These are phyloP conservation scores for Aspergillus ochraceoroseus DNA, from an alignment of 2,329 filamentous ascomycete species.

Conservation along the genomic window DNA sequence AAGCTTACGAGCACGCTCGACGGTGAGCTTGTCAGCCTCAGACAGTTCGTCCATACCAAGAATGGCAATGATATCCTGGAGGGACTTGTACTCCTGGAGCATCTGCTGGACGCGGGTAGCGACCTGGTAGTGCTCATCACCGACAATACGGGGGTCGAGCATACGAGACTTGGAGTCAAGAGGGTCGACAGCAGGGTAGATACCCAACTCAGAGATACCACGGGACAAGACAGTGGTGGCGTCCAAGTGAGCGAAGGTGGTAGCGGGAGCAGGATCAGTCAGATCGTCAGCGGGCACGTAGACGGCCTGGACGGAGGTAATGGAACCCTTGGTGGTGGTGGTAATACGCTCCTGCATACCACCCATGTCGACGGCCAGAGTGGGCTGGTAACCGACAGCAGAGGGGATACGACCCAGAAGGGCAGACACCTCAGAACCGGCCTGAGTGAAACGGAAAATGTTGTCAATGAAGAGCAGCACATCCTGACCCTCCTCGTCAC, in stretches of 20 bases:
- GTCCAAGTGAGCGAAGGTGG: slow-evolving; percentile 99
- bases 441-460: slow-evolving; percentile 99
- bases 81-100: slow-evolving; percentile 99
- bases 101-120: slow-evolving; percentile 97
- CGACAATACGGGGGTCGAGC: slow-evolving; percentile 97
- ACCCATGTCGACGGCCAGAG: slow-evolving; percentile 98
- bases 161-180: slow-evolving; percentile 99
- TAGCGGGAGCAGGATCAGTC: slow-evolving; percentile 98
- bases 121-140: slow-evolving; percentile 94
- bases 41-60: slow-evolving; percentile 99
- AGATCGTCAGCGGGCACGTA: slow-evolving; percentile 99
- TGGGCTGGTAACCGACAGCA: slow-evolving; percentile 99
- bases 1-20: slow-evolving; percentile 99
- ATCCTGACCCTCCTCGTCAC: slow-evolving; percentile 77
- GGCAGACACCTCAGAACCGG: slow-evolving; percentile 99
- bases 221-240: slow-evolving; percentile 99
- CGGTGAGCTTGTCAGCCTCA: slow-evolving; percentile 97
- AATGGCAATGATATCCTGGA: slow-evolving; percentile 99
- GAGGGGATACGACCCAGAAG: slow-evolving; percentile 99
- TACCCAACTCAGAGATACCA: slow-evolving; percentile 99
- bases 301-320: slow-evolving; percentile 99
- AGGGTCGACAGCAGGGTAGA: slow-evolving; percentile 99
- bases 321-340: slow-evolving; percentile 98
- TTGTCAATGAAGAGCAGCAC: slow-evolving; percentile 99
- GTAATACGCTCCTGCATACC: slow-evolving; percentile 99